Percentiles rank a stretch among this genome's conserved stretches.
phyloP scores from a whole-genome alignment of 768 basidiomycete species.

The Myochromella boudieri region DNA sequence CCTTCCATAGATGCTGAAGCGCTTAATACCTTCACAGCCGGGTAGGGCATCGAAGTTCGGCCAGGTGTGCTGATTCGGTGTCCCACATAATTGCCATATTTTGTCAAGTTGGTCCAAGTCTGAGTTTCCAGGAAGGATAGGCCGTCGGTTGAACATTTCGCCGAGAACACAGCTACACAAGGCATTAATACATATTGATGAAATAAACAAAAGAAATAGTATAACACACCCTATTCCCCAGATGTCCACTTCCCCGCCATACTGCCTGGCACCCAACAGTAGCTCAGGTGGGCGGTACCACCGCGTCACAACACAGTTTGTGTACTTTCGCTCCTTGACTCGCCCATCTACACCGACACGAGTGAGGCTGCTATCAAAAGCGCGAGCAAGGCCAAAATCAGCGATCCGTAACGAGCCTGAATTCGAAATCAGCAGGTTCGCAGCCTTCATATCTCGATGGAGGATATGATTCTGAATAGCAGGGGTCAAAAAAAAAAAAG shows the following conservation, averaged over 20 bases:
- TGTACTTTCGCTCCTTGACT: slow-evolving; percentile 72
- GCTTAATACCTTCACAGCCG: slow-evolving; percentile 77
- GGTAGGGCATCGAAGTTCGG: slow-evolving; percentile 74
- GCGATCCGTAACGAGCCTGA: slow-evolving; percentile 82
- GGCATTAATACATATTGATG: neutral
- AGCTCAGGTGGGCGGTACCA: slow-evolving; percentile 97
- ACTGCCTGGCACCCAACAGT: slow-evolving; percentile 83
- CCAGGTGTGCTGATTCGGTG: slow-evolving; percentile 82
- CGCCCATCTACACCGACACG: slow-evolving; percentile 38
- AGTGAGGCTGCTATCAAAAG: slow-evolving; percentile 57
- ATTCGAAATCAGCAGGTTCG: slow-evolving; percentile 93
- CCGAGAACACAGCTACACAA: slow-evolving; percentile 85
- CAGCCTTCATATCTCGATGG: slow-evolving; percentile 99
- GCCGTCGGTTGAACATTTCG: slow-evolving; percentile 89
- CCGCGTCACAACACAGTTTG: slow-evolving; percentile 91
- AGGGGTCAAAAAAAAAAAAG: slow-evolving; percentile 10
- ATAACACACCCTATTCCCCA: slow-evolving; percentile 90
- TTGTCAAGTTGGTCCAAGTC: slow-evolving; percentile 91
- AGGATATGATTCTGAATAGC: slow-evolving; percentile 83
- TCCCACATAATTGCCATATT: slow-evolving; percentile 89
- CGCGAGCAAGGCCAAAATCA: slow-evolving; percentile 94
- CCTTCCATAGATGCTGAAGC: slow-evolving; percentile 53
- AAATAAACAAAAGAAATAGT: neutral
- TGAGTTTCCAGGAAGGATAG: slow-evolving; percentile 83
- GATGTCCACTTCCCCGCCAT: slow-evolving; percentile 93